Conservation (phyloP, 2,329 filamentous ascomycete species). For the Cordyceps cicadae region DNA sequence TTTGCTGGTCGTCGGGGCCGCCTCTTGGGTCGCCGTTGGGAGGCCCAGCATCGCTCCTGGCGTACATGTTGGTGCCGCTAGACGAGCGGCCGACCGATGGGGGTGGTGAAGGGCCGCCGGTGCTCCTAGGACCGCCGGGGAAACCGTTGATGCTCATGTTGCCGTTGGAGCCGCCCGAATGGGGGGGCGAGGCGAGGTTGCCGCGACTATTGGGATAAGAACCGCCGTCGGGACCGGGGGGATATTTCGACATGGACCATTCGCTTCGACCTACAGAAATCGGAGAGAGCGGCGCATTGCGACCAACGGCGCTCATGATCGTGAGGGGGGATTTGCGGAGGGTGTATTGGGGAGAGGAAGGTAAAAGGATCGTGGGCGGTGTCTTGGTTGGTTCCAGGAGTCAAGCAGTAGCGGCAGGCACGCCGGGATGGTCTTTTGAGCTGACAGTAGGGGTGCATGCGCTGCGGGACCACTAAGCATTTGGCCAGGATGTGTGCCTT, state of each 20-base stretch:
- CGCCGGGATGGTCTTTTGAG: neutral
- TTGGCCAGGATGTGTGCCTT: no score
- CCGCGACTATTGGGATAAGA: constrained; percentile 46
- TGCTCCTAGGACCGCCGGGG: constrained; percentile 46
- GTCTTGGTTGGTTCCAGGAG: constrained; percentile 15
- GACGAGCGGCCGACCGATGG: constrained; percentile 82
- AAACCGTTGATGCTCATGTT: constrained; percentile 53
- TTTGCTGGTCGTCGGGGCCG: constrained; percentile 13
- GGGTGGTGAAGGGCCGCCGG: constrained; percentile 69
- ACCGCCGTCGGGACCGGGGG: constrained; percentile 45
- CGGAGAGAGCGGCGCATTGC: constrained; percentile 71
- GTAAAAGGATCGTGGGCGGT: constrained; percentile 8
- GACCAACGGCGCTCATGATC: constrained; percentile 53
- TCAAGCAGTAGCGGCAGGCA: constrained; percentile 7
- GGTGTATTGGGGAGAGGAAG: constrained; percentile 15
- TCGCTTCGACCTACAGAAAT: constrained; percentile 78
- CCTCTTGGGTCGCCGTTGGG: constrained; percentile 26
- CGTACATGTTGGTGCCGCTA: constrained; percentile 64
- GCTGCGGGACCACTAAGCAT: no score
- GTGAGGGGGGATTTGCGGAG: constrained; percentile 18
- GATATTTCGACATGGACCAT: constrained; percentile 67
- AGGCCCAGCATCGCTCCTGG: constrained; percentile 57
- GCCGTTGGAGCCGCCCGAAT: constrained; percentile 54
- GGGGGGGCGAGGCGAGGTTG: constrained; percentile 60
- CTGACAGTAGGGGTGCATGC: neutral